Conservation (phyloP, 352 stramenopile species). For the Pythium apleroticum region DNA sequence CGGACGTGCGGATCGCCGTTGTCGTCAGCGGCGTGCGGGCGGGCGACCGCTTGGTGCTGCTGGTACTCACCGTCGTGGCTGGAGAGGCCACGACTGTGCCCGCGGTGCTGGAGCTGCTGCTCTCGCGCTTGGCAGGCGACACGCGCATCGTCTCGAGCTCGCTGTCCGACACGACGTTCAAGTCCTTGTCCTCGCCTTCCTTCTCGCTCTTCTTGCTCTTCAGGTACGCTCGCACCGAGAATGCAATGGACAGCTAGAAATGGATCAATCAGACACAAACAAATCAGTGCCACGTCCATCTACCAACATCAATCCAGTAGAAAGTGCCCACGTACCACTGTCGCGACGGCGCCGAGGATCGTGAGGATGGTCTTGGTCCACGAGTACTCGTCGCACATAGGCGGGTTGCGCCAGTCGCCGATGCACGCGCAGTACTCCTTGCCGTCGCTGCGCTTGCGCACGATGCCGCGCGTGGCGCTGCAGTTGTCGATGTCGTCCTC, state of each 20-base stretch:
- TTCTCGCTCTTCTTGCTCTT: constrained; percentile 32
- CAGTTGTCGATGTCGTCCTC: constrained; percentile 28
- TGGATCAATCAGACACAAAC: constrained; percentile 6
- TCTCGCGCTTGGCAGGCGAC: constrained; percentile 24
- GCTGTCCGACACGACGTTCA: constrained; percentile 22
- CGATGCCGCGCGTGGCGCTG: constrained; percentile 22
- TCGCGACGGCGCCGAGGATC: constrained; percentile 31
- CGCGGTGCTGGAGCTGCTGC: not conserved
- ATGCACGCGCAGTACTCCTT: constrained; percentile 33
- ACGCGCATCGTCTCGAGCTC: constrained; percentile 29
- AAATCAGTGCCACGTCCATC: not conserved
- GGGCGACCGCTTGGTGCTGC: constrained; percentile 18
- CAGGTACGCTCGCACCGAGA: constrained; percentile 29
- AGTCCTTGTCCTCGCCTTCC: constrained; percentile 14
- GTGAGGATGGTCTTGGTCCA: constrained; percentile 39
- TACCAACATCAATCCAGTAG: not conserved
- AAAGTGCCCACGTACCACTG: constrained; percentile 28
- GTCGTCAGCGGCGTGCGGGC: constrained; percentile 16
- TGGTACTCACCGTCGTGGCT: not conserved
- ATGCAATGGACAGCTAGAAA: constrained; percentile 27
- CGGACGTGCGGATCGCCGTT: constrained; percentile 19
- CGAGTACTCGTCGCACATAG: constrained; percentile 30
- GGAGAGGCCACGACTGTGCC: constrained; percentile 1
- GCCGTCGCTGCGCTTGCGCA: constrained; percentile 15
- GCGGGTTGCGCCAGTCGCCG: constrained; percentile 36